These are phyloP conservation scores for Panicum virgatum DNA, from an alignment of 202 grass and related monocot species.

Conservation along the genomic window DNA sequence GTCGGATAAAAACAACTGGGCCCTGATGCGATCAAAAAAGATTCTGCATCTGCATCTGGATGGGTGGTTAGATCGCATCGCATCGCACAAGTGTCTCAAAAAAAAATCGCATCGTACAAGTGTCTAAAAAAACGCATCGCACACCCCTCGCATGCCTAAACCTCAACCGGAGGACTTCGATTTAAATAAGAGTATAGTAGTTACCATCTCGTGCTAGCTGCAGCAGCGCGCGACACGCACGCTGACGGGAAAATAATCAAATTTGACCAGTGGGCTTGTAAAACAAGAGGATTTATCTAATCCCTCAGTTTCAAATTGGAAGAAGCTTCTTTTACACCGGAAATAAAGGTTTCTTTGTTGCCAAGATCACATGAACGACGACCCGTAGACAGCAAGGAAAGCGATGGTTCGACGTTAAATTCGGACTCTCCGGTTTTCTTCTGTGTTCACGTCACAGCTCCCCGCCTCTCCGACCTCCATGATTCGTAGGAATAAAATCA, in stretches of 20 bases:
- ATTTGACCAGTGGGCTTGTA: not conserved
- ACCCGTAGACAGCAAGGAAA: not conserved
- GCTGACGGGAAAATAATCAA: not conserved
- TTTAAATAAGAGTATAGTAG: not conserved
- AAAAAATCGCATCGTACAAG: too few species aligned
- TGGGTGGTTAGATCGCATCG: not conserved
- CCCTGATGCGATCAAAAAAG: not conserved
- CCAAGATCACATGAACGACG: not conserved
- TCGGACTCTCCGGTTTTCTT: not conserved
- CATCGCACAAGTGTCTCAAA: too few species aligned
- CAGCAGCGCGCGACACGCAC: not conserved
- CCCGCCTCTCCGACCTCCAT: not conserved
- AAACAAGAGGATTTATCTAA: too few species aligned
- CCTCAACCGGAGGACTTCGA: not conserved
- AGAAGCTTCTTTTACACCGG: too few species aligned
- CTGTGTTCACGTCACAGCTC: not conserved
- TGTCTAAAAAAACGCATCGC: too few species aligned
- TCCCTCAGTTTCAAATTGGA: too few species aligned
- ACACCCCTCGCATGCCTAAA: not conserved
- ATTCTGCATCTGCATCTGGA: not conserved
- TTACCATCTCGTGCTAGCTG: not conserved
- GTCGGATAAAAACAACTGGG: too few species aligned
- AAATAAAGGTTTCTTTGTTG: too few species aligned
- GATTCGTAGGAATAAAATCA: not conserved
- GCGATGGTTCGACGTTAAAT: not conserved